Evolutionary conservation across 495 filamentous ascomycete species (phyloP), one percentile per base, ranked within the genome.

Genomic region (Talaromyces nanjingensis): DNA sequence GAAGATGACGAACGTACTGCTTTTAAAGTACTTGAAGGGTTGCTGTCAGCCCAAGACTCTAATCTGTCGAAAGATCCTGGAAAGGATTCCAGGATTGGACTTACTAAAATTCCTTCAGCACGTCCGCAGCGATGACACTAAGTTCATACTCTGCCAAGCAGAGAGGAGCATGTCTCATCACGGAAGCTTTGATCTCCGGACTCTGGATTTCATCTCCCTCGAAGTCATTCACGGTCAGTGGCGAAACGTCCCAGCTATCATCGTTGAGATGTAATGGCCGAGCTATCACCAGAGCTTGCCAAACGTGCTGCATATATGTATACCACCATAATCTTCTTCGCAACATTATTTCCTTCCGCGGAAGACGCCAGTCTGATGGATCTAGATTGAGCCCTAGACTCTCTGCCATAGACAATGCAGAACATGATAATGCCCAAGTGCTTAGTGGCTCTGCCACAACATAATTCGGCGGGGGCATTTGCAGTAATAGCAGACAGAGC

Each of bases 211-310:
- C 37, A 42, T 42, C 37, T 16, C 14, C 37, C 37, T 42, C 37
- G 4, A 42, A 16, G 37, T 42, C 37, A 16, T 42, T 42, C 12
- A 42, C 14, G 37, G 12, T 42, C 2, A 42, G 37, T 42, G 37
- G 37, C 16, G 37, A 42, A 4, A 42, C 37, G 1, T 42, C 37
- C 37, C 37, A 42, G 14, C 14, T 42, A 42, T 42, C 37, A 42
- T 42, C 34, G 22, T 60, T 22, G 25, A 60, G 22, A 42, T 60
- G 57, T 4, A 33, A 60, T 60, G 27, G 57, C 18, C 57, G 57
- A 60, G 20, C 52, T 22, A 54, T 22, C 7, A 54, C 52, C 7
- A 54, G 14, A 6, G 52, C 52, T 22, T 27, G 52, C 52, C 52
- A 54, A 6, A 27, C 25, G 25, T 54, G 52, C 20, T 54, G 20